Evolutionary conservation across 2,329 filamentous ascomycete species (phyloP), one percentile per base, ranked within the genome.

Genomic region (Furcasterigmium furcatum): DNA sequence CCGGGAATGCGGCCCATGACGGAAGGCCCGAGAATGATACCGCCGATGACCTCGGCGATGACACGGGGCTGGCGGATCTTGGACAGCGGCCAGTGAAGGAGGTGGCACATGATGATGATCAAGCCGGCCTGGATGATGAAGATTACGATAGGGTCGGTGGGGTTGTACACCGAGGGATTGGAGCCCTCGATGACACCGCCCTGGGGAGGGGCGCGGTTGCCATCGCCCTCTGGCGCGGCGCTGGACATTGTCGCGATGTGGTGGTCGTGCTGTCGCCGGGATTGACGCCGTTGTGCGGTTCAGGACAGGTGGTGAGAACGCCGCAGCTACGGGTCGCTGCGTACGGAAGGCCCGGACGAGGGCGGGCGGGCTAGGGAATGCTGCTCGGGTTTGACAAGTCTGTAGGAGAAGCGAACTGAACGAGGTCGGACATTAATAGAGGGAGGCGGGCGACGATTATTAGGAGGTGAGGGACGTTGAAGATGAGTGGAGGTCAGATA

Each of bases 1-100:
- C 84, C 82, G 1, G 89, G 89, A 19, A 95, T 90, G 43, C 86
- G 83, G 58, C 90, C 90, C 82, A 95, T 85, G 21, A 95, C 87
- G 0, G 91, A 94, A 2, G 91, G 91, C 4, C 91, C 91, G 2
- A 96, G 76, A 30, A 96, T 65, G 58, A 94, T 88, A 43, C 88
- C 88, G 20, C 82, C 87, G 45, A 92, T 82, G 48, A 94, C 88
- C 67, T 92, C 88, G 42, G 88, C 85, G 55, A 94, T 91, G 55
- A 94, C 88, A 40, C 85, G 82, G 50, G 88, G 88, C 60, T 94
- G 88, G 45, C 85, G 82, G 41, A 94, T 74, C 57, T 84, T 85
- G 55, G 85, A 84, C 8, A 92, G 77, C 13, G 88, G 88, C 69
- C 79, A 90, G 62, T 91, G 87, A 16, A 91, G 58, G 6, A 69